These are phyloP conservation scores for Colletotrichum lupini DNA, from an alignment of 2,329 filamentous ascomycete genomes.

Conservation along the genomic window DNA sequence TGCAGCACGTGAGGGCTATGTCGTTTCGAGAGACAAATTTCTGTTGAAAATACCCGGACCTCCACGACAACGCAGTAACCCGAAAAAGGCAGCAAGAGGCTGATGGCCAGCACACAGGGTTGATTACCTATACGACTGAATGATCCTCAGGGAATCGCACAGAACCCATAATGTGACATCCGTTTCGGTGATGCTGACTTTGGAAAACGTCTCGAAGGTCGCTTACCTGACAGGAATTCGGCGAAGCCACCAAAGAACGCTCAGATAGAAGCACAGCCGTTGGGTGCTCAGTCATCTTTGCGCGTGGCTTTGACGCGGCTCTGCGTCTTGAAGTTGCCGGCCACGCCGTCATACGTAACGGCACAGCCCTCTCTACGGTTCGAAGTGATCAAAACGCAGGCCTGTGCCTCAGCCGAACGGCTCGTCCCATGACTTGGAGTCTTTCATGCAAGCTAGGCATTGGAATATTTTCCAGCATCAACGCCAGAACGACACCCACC, in stretches of 20 bases:
- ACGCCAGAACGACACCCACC: neutral
- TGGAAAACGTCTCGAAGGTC: neutral
- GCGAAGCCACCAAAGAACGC: neutral
- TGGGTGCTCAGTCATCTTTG: constrained; percentile 13
- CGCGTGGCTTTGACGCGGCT: constrained; percentile 6
- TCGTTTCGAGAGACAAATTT: neutral
- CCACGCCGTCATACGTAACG: constrained; percentile 10
- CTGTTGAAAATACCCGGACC: neutral
- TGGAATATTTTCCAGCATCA: neutral
- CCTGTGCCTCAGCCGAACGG: constrained; percentile 19
- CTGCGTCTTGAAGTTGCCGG: neutral
- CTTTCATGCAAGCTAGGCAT: neutral
- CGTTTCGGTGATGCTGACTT: neutral
- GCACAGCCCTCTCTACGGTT: constrained; percentile 19
- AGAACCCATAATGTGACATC: neutral
- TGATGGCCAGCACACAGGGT: neutral
- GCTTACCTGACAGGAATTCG: neutral
- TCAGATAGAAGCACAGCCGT: constrained; percentile 11
- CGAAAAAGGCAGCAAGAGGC: neutral
- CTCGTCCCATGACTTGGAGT: constrained; percentile 21
- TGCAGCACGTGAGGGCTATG: neutral
- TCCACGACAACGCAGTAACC: neutral
- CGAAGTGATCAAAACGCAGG: constrained; percentile 2
- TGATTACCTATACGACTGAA: neutral
- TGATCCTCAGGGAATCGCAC: neutral